These are phyloP conservation scores for Acephala macrosclerotiorum DNA, from an alignment of 2,329 filamentous ascomycete genomes.

Conservation along the genomic window DNA sequence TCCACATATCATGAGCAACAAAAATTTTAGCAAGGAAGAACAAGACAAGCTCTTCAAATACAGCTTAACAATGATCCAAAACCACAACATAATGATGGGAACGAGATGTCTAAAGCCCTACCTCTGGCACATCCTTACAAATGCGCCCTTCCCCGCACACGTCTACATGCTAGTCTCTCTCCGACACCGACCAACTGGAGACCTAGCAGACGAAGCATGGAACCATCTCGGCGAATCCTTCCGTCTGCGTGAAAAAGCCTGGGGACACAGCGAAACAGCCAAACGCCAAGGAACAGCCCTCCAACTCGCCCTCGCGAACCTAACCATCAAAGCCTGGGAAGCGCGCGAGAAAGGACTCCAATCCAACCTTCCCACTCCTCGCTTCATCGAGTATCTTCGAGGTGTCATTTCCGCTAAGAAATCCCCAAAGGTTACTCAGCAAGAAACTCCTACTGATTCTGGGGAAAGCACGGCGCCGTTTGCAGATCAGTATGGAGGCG, in stretches of 20 bases:
- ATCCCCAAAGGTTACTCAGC: neutral
- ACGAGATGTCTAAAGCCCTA: constrained; percentile 36
- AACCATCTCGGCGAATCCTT: constrained; percentile 19
- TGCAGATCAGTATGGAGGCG: constrained; percentile 11
- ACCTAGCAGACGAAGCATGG: constrained; percentile 40
- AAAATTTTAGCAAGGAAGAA: constrained; percentile 24
- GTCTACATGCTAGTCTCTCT: constrained; percentile 42
- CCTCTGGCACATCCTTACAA: constrained; percentile 43
- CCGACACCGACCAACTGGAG: constrained; percentile 31
- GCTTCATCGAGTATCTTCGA: constrained; percentile 16
- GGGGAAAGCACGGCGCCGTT: neutral
- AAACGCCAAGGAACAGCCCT: constrained; percentile 22
- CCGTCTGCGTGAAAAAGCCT: constrained; percentile 13
- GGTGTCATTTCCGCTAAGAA: constrained; percentile 11
- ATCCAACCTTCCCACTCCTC: constrained; percentile 14
- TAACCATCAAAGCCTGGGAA: constrained; percentile 39
- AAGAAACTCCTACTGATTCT: neutral
- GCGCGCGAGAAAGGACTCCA: constrained; percentile 27
- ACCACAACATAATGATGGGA: constrained; percentile 40
- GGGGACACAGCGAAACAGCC: neutral
- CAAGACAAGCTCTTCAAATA: constrained; percentile 29
- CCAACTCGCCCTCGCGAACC: constrained; percentile 34
- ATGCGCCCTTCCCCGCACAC: constrained; percentile 43
- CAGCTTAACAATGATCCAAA: constrained; percentile 36
- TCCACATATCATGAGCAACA: constrained; percentile 27